Conservation (phyloP, 2,329 filamentous ascomycete genomes). For the Ceratocystis harringtonii region DNA sequence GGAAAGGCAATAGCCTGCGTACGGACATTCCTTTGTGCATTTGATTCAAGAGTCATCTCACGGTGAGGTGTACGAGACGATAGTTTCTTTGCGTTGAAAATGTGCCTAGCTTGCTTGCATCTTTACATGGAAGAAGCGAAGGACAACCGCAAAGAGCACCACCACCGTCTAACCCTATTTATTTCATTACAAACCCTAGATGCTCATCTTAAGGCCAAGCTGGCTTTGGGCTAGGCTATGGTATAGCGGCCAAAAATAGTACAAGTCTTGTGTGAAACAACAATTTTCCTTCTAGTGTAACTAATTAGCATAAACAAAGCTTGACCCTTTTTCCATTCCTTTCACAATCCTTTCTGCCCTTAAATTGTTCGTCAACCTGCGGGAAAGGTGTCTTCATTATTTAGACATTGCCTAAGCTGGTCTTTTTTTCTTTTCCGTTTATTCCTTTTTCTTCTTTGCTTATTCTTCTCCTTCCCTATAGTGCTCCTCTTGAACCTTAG, state of each 20-base stretch:
- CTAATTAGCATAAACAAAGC: not conserved
- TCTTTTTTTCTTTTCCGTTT: not conserved
- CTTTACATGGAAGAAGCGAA: no score
- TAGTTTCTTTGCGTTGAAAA: no score
- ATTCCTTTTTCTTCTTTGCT: not conserved
- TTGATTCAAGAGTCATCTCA: no score
- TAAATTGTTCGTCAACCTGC: not conserved
- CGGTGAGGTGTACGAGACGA: no score
- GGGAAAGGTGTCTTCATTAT: slow-evolving; percentile 28
- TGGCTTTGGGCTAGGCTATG: no score
- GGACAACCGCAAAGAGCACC: no score
- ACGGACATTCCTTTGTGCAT: no score
- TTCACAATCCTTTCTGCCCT: not conserved
- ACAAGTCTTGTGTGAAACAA: not conserved
- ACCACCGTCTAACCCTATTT: not conserved
- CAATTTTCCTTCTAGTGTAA: not conserved
- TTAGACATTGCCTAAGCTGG: not conserved
- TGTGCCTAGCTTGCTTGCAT: no score
- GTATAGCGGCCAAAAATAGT: no score
- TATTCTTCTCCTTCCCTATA: not conserved
- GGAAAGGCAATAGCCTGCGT: no score
- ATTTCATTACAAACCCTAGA: not conserved
- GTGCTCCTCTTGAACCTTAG: slow-evolving; percentile 18
- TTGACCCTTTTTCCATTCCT: not conserved
- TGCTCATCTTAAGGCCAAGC: not conserved